phyloP scores from a whole-genome alignment of 345 rosid genomes.

The Erucastrum elatum region DNA sequence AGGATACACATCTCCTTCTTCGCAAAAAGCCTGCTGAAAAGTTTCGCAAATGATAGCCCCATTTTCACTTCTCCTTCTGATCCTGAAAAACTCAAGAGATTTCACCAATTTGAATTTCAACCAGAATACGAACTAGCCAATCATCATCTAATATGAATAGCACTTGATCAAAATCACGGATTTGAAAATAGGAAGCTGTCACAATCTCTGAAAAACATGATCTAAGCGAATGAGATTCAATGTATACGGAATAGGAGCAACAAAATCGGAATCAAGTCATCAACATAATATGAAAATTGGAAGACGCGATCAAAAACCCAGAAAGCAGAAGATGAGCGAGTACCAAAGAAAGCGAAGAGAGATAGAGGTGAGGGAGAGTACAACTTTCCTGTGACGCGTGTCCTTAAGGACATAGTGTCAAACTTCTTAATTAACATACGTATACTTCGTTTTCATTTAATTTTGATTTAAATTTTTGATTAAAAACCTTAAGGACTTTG shows the following conservation, averaged over 20 bases:
- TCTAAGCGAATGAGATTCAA: conserved; percentile 17
- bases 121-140: neutral
- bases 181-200: conserved; percentile 5
- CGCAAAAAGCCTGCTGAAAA: conserved; percentile 66
- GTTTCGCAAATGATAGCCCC: conserved; percentile 73
- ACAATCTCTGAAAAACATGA: neutral
- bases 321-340: no score
- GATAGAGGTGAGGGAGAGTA: no score
- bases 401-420: no score
- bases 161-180: conserved; percentile 5
- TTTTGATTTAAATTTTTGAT: no score
- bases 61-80: conserved; percentile 39
- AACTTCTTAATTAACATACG: no score
- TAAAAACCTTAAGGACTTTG: no score
- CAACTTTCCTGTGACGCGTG: no score
- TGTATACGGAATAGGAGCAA: neutral
- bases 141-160: neutral
- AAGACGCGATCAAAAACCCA: no score
- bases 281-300: no score
- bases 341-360: no score
- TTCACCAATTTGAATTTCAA: neutral
- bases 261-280: neutral
- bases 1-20: conserved; percentile 79
- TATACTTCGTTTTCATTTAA: no score
- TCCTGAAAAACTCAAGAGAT: conserved; percentile 23